phyloP scores from a whole-genome alignment of 495 filamentous ascomycete species.

The Parathielavia appendiculata region DNA sequence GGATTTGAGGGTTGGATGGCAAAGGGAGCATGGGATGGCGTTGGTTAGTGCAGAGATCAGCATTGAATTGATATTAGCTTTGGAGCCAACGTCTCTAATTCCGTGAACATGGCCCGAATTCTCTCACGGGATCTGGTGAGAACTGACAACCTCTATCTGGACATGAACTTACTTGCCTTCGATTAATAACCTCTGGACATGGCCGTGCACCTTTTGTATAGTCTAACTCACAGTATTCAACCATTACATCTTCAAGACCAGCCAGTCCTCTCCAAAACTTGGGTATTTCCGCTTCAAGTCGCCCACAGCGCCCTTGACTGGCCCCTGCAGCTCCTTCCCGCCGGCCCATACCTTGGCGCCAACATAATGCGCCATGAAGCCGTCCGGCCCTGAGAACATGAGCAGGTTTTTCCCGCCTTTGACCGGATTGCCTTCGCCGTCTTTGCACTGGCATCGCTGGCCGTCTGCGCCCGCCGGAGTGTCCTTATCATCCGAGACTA shows the following conservation, averaged over 20 bases:
- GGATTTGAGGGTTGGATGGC: constrained; percentile 28
- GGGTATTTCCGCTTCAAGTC: constrained; percentile 25
- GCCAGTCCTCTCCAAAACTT: constrained; percentile 35
- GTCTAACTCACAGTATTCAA: neutral
- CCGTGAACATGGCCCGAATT: neutral
- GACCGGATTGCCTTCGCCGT: neutral
- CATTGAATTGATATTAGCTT: constrained; percentile 10
- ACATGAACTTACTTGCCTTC: neutral
- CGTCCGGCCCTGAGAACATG: constrained; percentile 81
- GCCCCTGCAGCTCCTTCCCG: constrained; percentile 68
- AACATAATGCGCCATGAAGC: constrained; percentile 75
- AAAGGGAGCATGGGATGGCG: constrained; percentile 12
- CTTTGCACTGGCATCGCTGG: constrained; percentile 5
- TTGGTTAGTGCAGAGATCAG: constrained; percentile 9
- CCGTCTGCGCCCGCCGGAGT: neutral
- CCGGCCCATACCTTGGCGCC: constrained; percentile 69
- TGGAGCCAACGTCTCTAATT: neutral
- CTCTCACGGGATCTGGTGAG: neutral
- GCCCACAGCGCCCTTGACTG: constrained; percentile 41
- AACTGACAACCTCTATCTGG: neutral
- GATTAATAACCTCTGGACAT: too few species aligned
- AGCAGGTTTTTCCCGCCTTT: constrained; percentile 52
- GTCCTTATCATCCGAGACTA: constrained; percentile 3
- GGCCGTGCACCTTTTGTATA: neutral
- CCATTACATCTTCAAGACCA: constrained; percentile 48